A percentile compares a stretch with the other conserved stretches of the same genome.
phyloP scores from a whole-genome alignment of 805 yeast genomes.

The Yamadazyma laniorum region DNA sequence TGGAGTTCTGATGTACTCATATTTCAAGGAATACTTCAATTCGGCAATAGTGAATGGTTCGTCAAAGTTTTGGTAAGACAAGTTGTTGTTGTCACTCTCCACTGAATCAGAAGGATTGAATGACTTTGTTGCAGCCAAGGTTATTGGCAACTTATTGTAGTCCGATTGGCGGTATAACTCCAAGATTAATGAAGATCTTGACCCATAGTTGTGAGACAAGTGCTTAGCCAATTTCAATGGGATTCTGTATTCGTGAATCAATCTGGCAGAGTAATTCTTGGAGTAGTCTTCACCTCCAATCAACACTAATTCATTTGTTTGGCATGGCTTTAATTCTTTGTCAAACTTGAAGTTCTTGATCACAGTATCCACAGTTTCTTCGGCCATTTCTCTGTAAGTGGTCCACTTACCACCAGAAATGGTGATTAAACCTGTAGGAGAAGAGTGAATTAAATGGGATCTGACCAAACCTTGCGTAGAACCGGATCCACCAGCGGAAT shows the following conservation, averaged over 20 bases:
- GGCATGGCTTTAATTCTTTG: slow-evolving; percentile 42
- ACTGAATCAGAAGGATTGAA: slow-evolving; percentile 29
- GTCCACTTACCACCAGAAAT: slow-evolving; percentile 99
- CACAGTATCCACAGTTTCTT: slow-evolving; percentile 81
- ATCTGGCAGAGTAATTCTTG: slow-evolving; percentile 67
- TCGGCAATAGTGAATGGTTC: slow-evolving; percentile 92
- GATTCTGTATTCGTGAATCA: slow-evolving; percentile 74
- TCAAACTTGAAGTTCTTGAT: slow-evolving; percentile 46
- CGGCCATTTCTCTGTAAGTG: slow-evolving; percentile 96
- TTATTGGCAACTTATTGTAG: slow-evolving; percentile 60
- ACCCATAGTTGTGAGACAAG: slow-evolving; percentile 84
- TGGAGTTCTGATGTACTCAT: slow-evolving; percentile 87
- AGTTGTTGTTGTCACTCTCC: slow-evolving; percentile 29
- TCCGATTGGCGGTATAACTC: slow-evolving; percentile 51
- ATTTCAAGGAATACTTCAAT: slow-evolving; percentile 71
- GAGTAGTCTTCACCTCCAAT: slow-evolving; percentile 84
- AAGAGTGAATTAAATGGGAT: slow-evolving; percentile 74
- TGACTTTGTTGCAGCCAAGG: slow-evolving; percentile 45
- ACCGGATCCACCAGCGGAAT: slow-evolving; percentile 42
- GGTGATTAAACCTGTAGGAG: slow-evolving; percentile 77
- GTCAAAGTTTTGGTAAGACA: slow-evolving; percentile 53
- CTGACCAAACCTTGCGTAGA: slow-evolving; percentile 89
- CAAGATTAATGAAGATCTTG: slow-evolving; percentile 78
- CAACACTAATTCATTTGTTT: slow-evolving; percentile 54
- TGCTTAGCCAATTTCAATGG: slow-evolving; percentile 77